Base-by-base conservation (phyloP, 352 stramenopile species). In the Phytophthora nicotianae region DNA sequence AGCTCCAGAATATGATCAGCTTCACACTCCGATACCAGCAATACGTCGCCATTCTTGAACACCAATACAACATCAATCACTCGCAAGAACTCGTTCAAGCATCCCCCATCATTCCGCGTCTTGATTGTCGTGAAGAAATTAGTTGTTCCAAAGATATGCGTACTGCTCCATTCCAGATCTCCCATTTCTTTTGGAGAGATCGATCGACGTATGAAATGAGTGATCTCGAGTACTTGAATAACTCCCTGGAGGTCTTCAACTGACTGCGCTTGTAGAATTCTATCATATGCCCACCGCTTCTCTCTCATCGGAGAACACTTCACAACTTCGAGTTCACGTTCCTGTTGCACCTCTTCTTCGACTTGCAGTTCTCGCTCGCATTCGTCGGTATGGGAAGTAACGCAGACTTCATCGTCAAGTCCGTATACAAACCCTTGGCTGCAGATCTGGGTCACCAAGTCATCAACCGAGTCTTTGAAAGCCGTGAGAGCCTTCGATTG, bases 351-450 rank as follows among this genome's bases (percentile, higher is more conserved):
- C 29, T 86, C 76, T 27, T 86, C 65, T 46, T 89, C 61, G 11
- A 85, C 49, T 17, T 86, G 77, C n/a, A 89, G 32, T 58, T 90
- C 77, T 11, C 74, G 76, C 57, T 89, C 80, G 11, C 75, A 89
- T 43, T 90, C 71, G 37, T 83, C 70, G 14, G 55, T 72, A 42
- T 83, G 80, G 0, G 65, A 50, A 16, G 65, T 79, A 17, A 82
- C 53, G 5, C 80, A 62, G 0, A 87, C 58, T 50, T 72, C 68
- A 27, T 81, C 62, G 17, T 89, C 70, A 10, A 77, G 38, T 65
- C 72, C 76, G 40, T 70, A 89, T 5, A 26, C 23, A 5, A 32
- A 38, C 0, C 66, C 51, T 51, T 23, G 32, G 9, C 33, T 5
- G 42, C 48, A 64, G 21, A 81, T 77, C 50, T 69, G 40, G 11